A percentile compares a stretch with the other conserved stretches of the same genome.
Conservation (phyloP, 78 protist genomes). For the Dictyostelium firmibasis region DNA sequence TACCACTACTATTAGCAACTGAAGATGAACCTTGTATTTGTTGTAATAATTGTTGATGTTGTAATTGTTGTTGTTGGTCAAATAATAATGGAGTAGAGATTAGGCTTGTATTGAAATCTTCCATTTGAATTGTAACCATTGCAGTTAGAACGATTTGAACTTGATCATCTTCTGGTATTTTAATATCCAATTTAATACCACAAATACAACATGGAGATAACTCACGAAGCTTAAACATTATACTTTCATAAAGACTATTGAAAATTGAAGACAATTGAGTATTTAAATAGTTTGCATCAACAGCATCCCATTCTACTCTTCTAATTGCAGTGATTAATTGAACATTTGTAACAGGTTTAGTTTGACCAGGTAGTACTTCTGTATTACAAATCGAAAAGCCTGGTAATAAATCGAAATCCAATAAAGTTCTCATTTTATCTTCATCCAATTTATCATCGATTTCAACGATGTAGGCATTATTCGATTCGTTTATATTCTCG, state of each 20-base stretch:
- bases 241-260: slow-evolving; percentile 58
- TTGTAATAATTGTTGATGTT: neutral
- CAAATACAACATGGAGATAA: slow-evolving; percentile 33
- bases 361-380: slow-evolving; percentile 52
- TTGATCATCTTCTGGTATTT: slow-evolving; percentile 75
- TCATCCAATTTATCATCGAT: slow-evolving; percentile 83
- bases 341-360: slow-evolving; percentile 22
- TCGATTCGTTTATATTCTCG: slow-evolving; percentile 30
- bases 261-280: slow-evolving; percentile 64
- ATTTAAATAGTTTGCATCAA: slow-evolving; percentile 37
- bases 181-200: slow-evolving; percentile 62
- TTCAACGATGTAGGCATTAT: slow-evolving; percentile 66
- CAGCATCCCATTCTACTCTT: slow-evolving; percentile 72
- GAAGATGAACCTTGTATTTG: neutral
- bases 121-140: slow-evolving; percentile 44
- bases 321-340: slow-evolving; percentile 71
- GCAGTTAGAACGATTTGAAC: slow-evolving; percentile 74
- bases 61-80: neutral
- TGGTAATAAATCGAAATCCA: slow-evolving; percentile 66
- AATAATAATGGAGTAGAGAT: slow-evolving; percentile 2
- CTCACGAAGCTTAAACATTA: slow-evolving; percentile 78
- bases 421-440: slow-evolving; percentile 71
- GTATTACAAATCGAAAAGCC: slow-evolving; percentile 69
- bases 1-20: neutral
- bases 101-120: neutral